Conservation (phyloP, 2,329 filamentous ascomycete species). For the Didymella sp. region DNA sequence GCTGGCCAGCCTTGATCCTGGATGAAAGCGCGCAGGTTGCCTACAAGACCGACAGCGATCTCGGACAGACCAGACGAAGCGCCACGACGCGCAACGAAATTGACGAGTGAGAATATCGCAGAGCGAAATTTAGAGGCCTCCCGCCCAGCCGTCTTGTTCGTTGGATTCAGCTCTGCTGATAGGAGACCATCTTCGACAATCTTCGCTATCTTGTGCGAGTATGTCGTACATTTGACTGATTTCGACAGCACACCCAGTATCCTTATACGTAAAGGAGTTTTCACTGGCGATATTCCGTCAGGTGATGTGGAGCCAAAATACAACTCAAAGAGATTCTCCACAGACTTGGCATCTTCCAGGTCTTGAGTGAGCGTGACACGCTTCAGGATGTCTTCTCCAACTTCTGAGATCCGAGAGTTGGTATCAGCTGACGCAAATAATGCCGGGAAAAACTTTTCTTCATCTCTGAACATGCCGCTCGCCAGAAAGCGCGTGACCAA, state of each 20-base stretch:
- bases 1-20: slow-evolving; percentile 83
- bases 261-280: slow-evolving; percentile 76
- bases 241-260: slow-evolving; percentile 79
- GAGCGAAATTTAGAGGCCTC: slow-evolving; percentile 81
- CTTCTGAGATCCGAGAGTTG: slow-evolving; percentile 79
- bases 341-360: slow-evolving; percentile 70
- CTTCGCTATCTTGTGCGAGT: slow-evolving; percentile 70
- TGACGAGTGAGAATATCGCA: slow-evolving; percentile 84
- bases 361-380: slow-evolving; percentile 71
- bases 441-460: slow-evolving; percentile 82
- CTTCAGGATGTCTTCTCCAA: slow-evolving; percentile 91
- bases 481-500: slow-evolving; percentile 75
- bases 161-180: slow-evolving; percentile 47
- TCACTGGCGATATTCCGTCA: slow-evolving; percentile 57
- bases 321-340: slow-evolving; percentile 72
- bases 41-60: slow-evolving; percentile 73
- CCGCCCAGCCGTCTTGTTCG: slow-evolving; percentile 62
- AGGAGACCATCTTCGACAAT: slow-evolving; percentile 72
- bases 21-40: slow-evolving; percentile 75
- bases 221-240: slow-evolving; percentile 74
- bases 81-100: slow-evolving; percentile 82
- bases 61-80: slow-evolving; percentile 65
- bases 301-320: slow-evolving; percentile 64
- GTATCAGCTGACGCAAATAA: slow-evolving; percentile 82
- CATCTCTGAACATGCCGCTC: slow-evolving; percentile 83